phyloP scores from a whole-genome alignment of 2,329 filamentous ascomycete species.

The Microcyclospora pomicola region DNA sequence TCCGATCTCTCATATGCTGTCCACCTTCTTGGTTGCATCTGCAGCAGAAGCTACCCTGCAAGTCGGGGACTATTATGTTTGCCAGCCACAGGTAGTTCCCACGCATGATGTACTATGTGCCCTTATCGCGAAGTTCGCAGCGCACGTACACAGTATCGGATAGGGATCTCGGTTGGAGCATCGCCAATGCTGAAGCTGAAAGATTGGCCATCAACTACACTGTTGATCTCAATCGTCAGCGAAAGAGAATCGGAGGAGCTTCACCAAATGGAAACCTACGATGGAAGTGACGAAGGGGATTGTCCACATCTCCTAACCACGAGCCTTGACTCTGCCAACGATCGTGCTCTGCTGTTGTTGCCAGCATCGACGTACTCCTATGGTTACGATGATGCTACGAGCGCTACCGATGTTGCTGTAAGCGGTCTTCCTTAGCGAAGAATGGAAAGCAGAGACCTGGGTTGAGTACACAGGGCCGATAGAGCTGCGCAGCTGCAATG shows the following conservation, averaged over 20 bases:
- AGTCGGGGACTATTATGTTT: no score
- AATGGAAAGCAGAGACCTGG: background rate
- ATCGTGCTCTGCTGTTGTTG: constrained; percentile 1
- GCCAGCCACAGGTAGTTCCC: no score
- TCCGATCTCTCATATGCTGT: no score
- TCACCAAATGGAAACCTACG: background rate
- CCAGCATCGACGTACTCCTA: constrained; percentile 10
- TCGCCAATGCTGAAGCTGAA: background rate
- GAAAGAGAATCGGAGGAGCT: background rate
- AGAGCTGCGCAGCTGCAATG: background rate
- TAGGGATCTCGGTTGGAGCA: background rate
- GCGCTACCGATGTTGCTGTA: background rate
- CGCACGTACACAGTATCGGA: background rate
- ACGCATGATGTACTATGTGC: no score
- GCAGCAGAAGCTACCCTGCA: no score
- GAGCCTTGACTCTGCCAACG: background rate
- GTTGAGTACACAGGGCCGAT: background rate
- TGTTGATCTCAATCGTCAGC: background rate
- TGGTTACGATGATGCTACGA: background rate
- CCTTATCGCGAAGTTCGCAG: no score
- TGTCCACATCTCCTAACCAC: background rate
- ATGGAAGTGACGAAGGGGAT: background rate
- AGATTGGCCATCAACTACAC: background rate
- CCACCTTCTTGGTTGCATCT: no score
- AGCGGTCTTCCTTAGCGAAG: background rate